Percentiles rank a stretch among this genome's conserved stretches.
Conservation (phyloP, 1,284 basidiomycete genomes). For the Coniferiporia weirii region DNA sequence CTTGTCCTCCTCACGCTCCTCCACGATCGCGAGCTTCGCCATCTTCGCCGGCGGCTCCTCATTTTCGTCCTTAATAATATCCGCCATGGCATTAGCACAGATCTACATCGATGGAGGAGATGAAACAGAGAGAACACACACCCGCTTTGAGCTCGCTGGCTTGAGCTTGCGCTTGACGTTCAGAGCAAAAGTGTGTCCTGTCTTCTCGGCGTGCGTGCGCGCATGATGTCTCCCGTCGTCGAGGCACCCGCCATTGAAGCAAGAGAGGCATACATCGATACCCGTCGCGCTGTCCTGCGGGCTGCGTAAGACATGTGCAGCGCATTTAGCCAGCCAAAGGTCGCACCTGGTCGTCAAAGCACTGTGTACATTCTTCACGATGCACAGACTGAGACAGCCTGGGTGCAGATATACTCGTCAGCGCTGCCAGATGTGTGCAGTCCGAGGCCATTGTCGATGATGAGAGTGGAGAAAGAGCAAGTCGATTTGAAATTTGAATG, state of each 20-base stretch:
- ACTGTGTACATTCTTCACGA: constrained; percentile 90
- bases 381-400: constrained; percentile 57
- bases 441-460: constrained; percentile 3
- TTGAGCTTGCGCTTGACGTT: constrained; percentile 80
- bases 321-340: constrained; percentile 10
- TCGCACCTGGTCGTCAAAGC: constrained; percentile 88
- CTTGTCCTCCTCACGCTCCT: constrained; percentile 84
- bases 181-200: constrained; percentile 72
- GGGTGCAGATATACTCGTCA: constrained; percentile 24
- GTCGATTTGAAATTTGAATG: background rate
- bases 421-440: constrained; percentile 3
- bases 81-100: background rate
- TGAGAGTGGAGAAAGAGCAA: no score
- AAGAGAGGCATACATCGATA: constrained; percentile 85
- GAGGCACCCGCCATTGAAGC: constrained; percentile 92
- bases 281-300: constrained; percentile 68
- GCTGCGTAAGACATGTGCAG: constrained; percentile 4
- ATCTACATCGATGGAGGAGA: background rate
- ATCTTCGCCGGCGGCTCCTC: constrained; percentile 81
- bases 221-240: constrained; percentile 64
- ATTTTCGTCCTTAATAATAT: constrained; percentile 31
- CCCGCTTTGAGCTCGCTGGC: constrained; percentile 52
- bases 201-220: constrained; percentile 63
- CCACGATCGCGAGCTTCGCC: constrained; percentile 85
- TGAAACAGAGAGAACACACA: constrained; percentile 39